A percentile compares a stretch with the other conserved stretches of the same genome.
Conservation (phyloP, 257 asterid genomes). For the Solanum pinnatisectum region DNA sequence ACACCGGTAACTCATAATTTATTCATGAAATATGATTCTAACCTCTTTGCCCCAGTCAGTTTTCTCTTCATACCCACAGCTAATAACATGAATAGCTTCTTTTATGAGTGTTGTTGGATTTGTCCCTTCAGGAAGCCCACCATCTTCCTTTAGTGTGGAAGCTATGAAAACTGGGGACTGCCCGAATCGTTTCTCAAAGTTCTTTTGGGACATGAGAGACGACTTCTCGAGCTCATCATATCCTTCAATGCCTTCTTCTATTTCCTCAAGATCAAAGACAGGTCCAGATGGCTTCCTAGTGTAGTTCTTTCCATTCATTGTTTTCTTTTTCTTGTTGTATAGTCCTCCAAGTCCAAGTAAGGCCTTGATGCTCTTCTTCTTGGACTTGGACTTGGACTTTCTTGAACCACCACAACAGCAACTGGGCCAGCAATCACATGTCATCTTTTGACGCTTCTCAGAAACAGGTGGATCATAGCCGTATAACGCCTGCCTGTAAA, state of each 20-base stretch:
- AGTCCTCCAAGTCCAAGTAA: slow-evolving; percentile 45
- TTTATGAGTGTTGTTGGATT: slow-evolving; percentile 48
- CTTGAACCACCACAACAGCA: slow-evolving; percentile 67
- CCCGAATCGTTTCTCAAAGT: slow-evolving; percentile 72
- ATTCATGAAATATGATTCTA: neutral
- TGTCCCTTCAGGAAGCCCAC: slow-evolving; percentile 73
- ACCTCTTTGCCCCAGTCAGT: slow-evolving; percentile 95
- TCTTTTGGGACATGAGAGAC: slow-evolving; percentile 83
- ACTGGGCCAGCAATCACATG: slow-evolving; percentile 78
- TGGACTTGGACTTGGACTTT: slow-evolving; percentile 47
- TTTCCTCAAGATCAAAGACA: slow-evolving; percentile 69
- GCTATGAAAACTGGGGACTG: slow-evolving; percentile 75
- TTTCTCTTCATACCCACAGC: slow-evolving; percentile 84
- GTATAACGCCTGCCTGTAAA: slow-evolving; percentile 68
- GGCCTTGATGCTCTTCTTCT: slow-evolving; percentile 57
- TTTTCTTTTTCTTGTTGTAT: slow-evolving; percentile 52
- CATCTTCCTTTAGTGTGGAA: slow-evolving; percentile 75
- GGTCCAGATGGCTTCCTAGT: slow-evolving; percentile 42
- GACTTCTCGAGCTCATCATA: slow-evolving; percentile 82
- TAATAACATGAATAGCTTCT: slow-evolving; percentile 86
- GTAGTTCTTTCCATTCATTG: slow-evolving; percentile 53
- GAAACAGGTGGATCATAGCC: slow-evolving; percentile 81
- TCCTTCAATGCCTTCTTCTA: slow-evolving; percentile 86
- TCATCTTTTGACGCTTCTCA: slow-evolving; percentile 69
- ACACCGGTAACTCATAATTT: neutral